Evolutionary conservation across 805 yeast species (phyloP).

Genomic region (Saccharomycopsis sp.): DNA sequence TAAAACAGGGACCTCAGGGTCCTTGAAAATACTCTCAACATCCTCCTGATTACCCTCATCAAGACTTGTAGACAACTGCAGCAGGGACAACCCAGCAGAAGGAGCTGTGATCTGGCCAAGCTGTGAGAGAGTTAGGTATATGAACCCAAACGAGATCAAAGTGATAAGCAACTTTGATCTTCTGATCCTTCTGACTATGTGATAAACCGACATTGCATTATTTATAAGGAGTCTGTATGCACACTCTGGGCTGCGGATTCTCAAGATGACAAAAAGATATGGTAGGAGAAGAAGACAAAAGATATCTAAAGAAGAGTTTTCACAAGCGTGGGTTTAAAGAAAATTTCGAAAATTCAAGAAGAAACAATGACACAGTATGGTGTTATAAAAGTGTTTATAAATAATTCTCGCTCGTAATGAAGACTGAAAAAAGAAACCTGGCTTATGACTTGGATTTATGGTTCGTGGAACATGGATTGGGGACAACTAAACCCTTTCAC

Average conservation of each 20-base stretch:
- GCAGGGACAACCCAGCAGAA: neutral
- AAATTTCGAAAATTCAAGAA: neutral
- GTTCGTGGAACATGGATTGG: neutral
- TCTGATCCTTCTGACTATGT: constrained; percentile 8
- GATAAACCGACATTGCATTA: constrained; percentile 1
- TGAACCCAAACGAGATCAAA: neutral
- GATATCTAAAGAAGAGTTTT: neutral
- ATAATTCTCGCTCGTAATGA: neutral
- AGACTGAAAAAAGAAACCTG: neutral
- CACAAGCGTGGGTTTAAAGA: neutral
- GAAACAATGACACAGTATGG: neutral
- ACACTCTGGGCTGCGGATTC: no score
- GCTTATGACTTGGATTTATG: neutral
- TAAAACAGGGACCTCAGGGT: constrained; percentile 19
- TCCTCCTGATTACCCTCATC: neutral
- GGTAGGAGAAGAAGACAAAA: neutral
- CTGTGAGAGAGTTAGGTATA: neutral
- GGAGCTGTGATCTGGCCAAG: neutral
- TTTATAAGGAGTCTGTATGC: no score
- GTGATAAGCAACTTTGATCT: constrained; percentile 15
- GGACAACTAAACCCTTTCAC: neutral
- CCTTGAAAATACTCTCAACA: constrained; percentile 13
- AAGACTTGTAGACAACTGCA: neutral
- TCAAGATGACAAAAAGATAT: no score
- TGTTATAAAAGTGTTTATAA: neutral